Evolutionary conservation across 2,329 filamentous ascomycete species (phyloP).

Genomic region (Huntiella abstrusa): DNA sequence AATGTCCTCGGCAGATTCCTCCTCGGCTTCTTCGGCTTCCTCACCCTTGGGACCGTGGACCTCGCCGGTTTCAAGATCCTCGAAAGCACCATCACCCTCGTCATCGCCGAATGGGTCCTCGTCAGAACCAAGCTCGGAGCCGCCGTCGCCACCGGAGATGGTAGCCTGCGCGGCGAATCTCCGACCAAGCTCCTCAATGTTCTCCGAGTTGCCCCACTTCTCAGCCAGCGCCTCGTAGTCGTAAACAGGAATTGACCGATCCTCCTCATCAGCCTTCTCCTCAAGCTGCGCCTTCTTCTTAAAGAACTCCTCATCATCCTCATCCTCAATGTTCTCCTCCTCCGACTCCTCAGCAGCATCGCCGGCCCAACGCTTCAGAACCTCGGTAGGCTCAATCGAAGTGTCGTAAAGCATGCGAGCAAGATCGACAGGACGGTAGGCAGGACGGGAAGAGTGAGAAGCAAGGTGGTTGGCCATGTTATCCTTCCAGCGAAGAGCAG

Average conservation of each 20-base stretch:
- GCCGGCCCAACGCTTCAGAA: constrained; percentile 64
- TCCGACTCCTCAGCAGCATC: constrained; percentile 26
- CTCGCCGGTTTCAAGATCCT: constrained; percentile 69
- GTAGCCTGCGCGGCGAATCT: constrained; percentile 52
- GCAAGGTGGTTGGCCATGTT: constrained; percentile 62
- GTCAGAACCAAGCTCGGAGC: constrained; percentile 35
- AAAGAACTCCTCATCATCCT: constrained; percentile 41
- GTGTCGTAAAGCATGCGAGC: constrained; percentile 80
- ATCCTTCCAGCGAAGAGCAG: constrained; percentile 67
- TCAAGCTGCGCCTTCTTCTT: constrained; percentile 46
- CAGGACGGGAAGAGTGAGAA: constrained; percentile 48
- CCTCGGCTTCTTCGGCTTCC: constrained; percentile 15
- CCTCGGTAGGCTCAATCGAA: constrained; percentile 53
- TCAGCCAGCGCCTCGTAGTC: constrained; percentile 64
- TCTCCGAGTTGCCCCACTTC: constrained; percentile 70
- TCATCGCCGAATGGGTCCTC: constrained; percentile 33
- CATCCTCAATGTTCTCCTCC: constrained; percentile 32
- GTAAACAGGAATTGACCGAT: constrained; percentile 58
- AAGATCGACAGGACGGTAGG: constrained; percentile 65
- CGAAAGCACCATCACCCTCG: constrained; percentile 65
- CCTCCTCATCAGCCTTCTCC: constrained; percentile 56
- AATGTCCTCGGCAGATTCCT: constrained; percentile 33
- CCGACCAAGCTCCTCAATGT: constrained; percentile 52
- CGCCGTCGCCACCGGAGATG: constrained; percentile 15
- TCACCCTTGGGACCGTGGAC: constrained; percentile 24